phyloP scores from a whole-genome alignment of 2,329 filamentous ascomycete genomes.

The Hymenoscyphus repandus region DNA sequence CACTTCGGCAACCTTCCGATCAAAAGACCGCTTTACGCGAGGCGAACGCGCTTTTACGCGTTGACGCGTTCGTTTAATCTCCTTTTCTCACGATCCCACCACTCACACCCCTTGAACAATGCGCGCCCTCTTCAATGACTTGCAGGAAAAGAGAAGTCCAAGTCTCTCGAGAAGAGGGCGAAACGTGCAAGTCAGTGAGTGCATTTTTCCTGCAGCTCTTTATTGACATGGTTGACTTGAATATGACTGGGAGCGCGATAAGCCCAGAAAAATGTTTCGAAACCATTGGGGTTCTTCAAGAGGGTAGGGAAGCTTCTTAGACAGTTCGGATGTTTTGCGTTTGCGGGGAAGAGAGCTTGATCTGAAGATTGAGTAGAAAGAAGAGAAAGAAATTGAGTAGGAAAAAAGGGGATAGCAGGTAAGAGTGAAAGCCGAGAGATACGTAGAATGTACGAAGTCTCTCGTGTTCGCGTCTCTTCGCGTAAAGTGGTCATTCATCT shows the following conservation, averaged over 20 bases:
- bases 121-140: background rate
- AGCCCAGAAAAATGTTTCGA: too few species aligned
- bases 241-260: background rate
- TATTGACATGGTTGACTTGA: background rate
- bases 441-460: background rate
- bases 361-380: background rate
- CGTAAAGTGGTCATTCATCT: too few species aligned
- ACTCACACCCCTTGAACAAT: constrained; percentile 1
- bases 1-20: background rate
- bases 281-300: background rate
- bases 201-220: background rate
- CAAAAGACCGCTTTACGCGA: constrained; percentile 1
- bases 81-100: constrained; percentile 2
- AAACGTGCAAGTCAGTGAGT: background rate
- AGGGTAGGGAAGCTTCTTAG: background rate
- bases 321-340: constrained; percentile 5
- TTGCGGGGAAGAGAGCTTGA: background rate
- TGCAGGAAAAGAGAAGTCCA: constrained; percentile 1
- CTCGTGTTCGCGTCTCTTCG: too few species aligned
- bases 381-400: background rate
- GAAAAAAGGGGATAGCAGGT: background rate
- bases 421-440: background rate
- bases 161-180: background rate
- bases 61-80: constrained; percentile 1
- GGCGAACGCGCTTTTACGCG: constrained; percentile 2